Base-by-base conservation (phyloP, 345 rosid species). In the Clarkia xantiana region DNA sequence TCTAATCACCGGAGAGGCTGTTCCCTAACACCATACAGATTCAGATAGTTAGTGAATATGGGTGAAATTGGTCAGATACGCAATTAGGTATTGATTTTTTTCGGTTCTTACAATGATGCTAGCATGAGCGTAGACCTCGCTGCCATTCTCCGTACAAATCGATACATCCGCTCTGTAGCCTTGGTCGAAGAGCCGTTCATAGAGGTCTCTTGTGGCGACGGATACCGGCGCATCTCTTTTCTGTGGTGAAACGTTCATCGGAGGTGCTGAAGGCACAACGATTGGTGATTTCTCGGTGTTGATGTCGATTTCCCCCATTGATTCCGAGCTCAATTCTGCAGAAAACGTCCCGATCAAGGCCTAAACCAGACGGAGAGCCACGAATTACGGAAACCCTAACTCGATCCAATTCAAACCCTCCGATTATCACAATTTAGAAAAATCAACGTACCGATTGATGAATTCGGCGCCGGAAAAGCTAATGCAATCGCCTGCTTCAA, bases 1-100 rank as follows among this genome's bases (percentile, higher is more conserved):
- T 74, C 58, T 86, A 52, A 90, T 73, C 47, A 75, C 87, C 40
- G 72, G 67, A 54, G 95, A 86, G 54, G 94, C 94, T 72, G 68
- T 76, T 42, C 94, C 87, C 97, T 90, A 65, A 54, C n/a, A 47
- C 12, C 16, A 45, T 29, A 29, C 36, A 29, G 6, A 29, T 3
- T 4, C 7, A 29, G 36, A 0, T 5, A 7, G 8, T 29, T 10
- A 7, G 8, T 29, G 8, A 29, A 29, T 5, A 1, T 7, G 36
- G 7, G 9, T 29, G 36, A 5, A 29, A 29, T 29, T 29, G 36
- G 47, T 22, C 17, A 13, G 25, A 34, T 13, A 44, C 51, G 10
- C 20, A 20, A 36, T 12, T 44, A 40, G 2, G 36, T 13, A 16
- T 11, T 10, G 43, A 18, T 19, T 51, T 29, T 11, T 19, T 51